Percentiles rank a stretch among this genome's conserved stretches.
phyloP scores from a whole-genome alignment of 768 basidiomycete genomes.

The Lactifluus hygrophoroides region DNA sequence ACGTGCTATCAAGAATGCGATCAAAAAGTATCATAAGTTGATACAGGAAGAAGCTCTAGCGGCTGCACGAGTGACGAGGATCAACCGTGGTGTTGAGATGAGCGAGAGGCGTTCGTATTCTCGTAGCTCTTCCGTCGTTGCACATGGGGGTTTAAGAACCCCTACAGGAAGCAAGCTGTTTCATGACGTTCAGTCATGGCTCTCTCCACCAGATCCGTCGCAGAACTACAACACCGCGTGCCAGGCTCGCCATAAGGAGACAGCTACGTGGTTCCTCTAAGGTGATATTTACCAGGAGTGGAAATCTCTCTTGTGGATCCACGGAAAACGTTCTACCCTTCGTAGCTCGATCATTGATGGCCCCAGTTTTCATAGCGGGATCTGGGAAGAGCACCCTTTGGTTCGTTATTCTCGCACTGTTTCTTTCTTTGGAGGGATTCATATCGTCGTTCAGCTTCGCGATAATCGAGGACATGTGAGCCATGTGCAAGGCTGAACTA shows the following conservation, averaged over 20 bases:
- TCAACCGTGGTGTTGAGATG: neutral
- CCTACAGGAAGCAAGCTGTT: neutral
- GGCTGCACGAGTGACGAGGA: neutral
- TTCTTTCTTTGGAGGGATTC: neutral
- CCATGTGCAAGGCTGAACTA: neutral
- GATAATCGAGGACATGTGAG: neutral
- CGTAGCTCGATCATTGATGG: neutral
- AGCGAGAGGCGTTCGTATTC: neutral
- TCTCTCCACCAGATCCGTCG: conserved; percentile 1
- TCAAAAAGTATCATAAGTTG: neutral
- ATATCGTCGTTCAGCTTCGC: neutral
- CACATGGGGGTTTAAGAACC: neutral
- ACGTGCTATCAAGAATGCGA: neutral
- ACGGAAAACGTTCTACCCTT: neutral
- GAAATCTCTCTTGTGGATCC: neutral
- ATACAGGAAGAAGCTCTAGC: neutral
- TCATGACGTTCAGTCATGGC: neutral
- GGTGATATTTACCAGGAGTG: neutral
- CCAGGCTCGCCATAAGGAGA: neutral
- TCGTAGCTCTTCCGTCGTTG: neutral
- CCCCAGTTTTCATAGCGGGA: neutral
- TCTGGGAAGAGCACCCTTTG: conserved; percentile 3
- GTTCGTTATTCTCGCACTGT: neutral
- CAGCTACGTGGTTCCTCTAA: neutral
- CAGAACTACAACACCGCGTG: neutral